Percentiles rank a stretch among this genome's conserved stretches.
Conservation (phyloP, 371 early-diverging fungal species). For the Funneliformis caledonium region DNA sequence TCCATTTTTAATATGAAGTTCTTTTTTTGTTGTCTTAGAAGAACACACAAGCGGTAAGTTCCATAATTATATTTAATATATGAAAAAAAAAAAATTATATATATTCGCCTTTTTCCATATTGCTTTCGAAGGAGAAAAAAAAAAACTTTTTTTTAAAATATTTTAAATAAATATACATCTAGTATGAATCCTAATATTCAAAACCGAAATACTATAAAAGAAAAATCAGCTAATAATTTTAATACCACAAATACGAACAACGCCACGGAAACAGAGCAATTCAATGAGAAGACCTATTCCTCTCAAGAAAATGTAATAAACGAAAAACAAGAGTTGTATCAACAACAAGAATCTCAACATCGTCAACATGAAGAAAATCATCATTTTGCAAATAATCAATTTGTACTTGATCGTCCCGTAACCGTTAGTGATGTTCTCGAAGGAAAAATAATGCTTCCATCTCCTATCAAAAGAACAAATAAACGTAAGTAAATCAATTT, state of each 20-base stretch:
- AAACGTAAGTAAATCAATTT: not conserved
- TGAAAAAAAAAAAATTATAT: too few relatives aligned
- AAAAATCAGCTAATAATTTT: not conserved
- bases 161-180: too few relatives aligned
- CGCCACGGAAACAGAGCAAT: not conserved
- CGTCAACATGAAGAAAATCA: too few relatives aligned
- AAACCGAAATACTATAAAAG: not conserved
- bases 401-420: not conserved
- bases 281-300: not conserved
- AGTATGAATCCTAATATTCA: not conserved
- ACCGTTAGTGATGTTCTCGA: not conserved
- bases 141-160: too few relatives aligned
- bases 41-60: not conserved
- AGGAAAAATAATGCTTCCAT: not conserved
- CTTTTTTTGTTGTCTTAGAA: not conserved
- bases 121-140: too few relatives aligned
- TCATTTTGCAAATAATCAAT: not conserved
- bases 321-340: too few relatives aligned
- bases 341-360: not conserved
- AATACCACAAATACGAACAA: not conserved
- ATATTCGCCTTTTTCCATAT: too few relatives aligned
- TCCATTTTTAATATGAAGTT: too few relatives aligned
- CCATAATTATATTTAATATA: too few relatives aligned
- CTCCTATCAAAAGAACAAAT: not conserved
- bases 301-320: too few relatives aligned